Conservation (phyloP, 257 asterid genomes). For the Avicennia marina region DNA sequence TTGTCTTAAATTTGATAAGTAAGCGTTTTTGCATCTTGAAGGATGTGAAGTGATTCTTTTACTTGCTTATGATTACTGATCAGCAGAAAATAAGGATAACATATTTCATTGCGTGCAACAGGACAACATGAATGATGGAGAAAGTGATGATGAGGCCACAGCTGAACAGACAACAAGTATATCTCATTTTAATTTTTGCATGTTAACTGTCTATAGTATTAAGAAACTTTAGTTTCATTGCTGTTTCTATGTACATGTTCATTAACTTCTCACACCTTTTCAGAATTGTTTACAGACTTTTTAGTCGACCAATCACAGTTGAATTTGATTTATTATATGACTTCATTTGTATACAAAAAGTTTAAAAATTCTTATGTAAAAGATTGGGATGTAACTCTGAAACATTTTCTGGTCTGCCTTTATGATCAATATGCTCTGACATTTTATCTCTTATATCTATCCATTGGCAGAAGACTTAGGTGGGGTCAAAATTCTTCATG, state of each 20-base stretch:
- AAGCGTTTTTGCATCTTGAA: background rate
- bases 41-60: constrained; percentile 9
- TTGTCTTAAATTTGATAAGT: too few relatives aligned
- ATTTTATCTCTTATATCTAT: constrained; percentile 16
- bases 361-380: too few relatives aligned
- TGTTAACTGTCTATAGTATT: background rate
- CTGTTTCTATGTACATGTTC: too few relatives aligned
- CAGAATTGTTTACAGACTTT: too few relatives aligned
- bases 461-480: constrained; percentile 49
- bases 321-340: too few relatives aligned
- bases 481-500: constrained; percentile 89
- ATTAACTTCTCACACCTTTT: too few relatives aligned
- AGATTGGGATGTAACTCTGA: background rate
- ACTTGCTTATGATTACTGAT: constrained; percentile 3
- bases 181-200: constrained; percentile 17
- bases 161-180: constrained; percentile 45
- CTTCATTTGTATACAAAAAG: too few relatives aligned
- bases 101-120: constrained; percentile 29
- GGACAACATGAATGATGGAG: constrained; percentile 80
- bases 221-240: background rate
- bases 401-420: constrained; percentile 2
- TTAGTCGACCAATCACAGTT: too few relatives aligned
- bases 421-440: constrained; percentile 13
- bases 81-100: constrained; percentile 5
- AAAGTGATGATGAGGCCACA: constrained; percentile 67